Evolutionary conservation across 2,329 filamentous ascomycete species (phyloP), one percentile per base, ranked within the genome.

Genomic region (Diaporthe helianthi): DNA sequence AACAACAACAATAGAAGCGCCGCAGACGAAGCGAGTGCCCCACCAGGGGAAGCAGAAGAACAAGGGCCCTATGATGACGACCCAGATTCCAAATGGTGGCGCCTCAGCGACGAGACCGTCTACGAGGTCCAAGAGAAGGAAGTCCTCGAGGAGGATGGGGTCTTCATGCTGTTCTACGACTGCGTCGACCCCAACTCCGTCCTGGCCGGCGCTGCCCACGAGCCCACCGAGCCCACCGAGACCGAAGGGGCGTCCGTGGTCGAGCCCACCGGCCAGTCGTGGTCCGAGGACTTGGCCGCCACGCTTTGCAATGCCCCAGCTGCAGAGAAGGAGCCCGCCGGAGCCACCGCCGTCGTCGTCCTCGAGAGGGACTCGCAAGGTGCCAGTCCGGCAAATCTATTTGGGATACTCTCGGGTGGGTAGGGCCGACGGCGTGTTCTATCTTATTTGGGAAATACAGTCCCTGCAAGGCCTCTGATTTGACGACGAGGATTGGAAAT

Each of bases 141-240:
- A 33, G 92, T 97, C 0, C 82, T 96, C 63, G 85, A 84, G 2
- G 91, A 97, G 74, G 90, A 90, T 0, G 93, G 93, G 1, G 95
- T 94, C 0, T 98, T 98, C 77, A 98, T 99, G 95, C 86, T 98
- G 1, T 98, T 98, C 78, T 99, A 98, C 78, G 95, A 99, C 77
- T 88, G 87, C 55, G 82, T 92, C 29, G 89, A 91, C 69, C 79
- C 84, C 0, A 81, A 78, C 46, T 82, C 83, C 33, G 77, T 90
- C 24, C 77, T 84, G 12, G 55, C 69, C 19, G 36, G 36, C 36
- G 26, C 68, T 22, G 65, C 53, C n/a, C 52, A 9, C 24, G 58
- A 33, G 9, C 46, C 49, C 41, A 15, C 55, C 38, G 63, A 33
- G 5, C 46, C 49, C 41, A 17, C 51, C 38, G 44, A 63, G 12